A percentile compares a stretch with the other conserved stretches of the same genome.
These are phyloP conservation scores for Azolla pinnata DNA, from an alignment of 75 land plant species.

Conservation along the genomic window DNA sequence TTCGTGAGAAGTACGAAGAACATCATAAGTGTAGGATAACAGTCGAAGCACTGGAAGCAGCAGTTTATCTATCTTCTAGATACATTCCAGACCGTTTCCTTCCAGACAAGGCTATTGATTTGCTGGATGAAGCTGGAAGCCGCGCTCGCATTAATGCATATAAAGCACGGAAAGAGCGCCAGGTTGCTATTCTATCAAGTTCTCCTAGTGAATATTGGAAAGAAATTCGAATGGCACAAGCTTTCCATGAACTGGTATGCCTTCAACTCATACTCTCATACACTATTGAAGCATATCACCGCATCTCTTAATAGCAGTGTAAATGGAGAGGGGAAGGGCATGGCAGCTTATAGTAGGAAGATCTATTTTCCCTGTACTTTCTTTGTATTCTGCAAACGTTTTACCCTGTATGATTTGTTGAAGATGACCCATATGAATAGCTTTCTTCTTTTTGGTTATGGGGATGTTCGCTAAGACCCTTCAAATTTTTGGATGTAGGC, in stretches of 20 bases:
- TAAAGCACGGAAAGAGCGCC: slow-evolving; percentile 52
- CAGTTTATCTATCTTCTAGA: slow-evolving; percentile 73
- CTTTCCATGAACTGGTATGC: slow-evolving; percentile 73
- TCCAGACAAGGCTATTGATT: slow-evolving; percentile 96
- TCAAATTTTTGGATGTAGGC: too few relatives aligned
- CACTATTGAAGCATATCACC: too few relatives aligned
- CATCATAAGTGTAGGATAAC: slow-evolving; percentile 81
- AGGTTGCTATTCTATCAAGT: slow-evolving; percentile 46
- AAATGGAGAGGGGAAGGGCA: too few relatives aligned
- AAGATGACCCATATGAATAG: too few relatives aligned
- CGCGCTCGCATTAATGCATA: slow-evolving; percentile 72
- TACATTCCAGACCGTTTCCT: slow-evolving; percentile 84
- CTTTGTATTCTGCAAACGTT: too few relatives aligned
- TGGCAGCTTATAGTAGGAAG: too few relatives aligned
- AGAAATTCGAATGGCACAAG: slow-evolving; percentile 73
- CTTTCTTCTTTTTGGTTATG: too few relatives aligned
- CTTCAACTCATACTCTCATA: too few relatives aligned
- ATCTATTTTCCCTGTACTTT: too few relatives aligned
- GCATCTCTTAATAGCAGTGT: too few relatives aligned
- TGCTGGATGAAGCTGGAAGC: slow-evolving; percentile 93
- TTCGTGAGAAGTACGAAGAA: slow-evolving; percentile 73
- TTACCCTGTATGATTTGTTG: too few relatives aligned
- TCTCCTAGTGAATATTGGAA: slow-evolving; percentile 92
- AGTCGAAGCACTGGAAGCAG: slow-evolving; percentile 80
- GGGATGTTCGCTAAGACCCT: too few relatives aligned